These are phyloP conservation scores for Mortierella sp. DNA, from an alignment of 371 early-diverging fungal genomes.

Conservation along the genomic window DNA sequence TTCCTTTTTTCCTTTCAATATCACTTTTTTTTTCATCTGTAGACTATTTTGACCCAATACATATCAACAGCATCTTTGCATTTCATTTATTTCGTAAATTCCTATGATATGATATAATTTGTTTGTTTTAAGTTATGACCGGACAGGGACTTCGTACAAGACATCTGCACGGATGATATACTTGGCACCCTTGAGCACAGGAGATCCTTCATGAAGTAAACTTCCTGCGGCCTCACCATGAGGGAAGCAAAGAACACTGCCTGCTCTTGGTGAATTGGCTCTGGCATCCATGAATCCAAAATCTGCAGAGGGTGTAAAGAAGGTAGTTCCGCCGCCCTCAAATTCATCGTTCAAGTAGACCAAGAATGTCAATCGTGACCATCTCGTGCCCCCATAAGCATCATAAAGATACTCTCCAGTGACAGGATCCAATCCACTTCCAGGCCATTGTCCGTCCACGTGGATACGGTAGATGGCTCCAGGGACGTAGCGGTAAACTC, in stretches of 20 bases:
- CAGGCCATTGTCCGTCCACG: slow-evolving; percentile 74
- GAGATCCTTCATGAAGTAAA: slow-evolving; percentile 68
- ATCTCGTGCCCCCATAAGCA: slow-evolving; percentile 58
- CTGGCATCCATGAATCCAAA: slow-evolving; percentile 64
- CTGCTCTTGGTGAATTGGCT: slow-evolving; percentile 61
- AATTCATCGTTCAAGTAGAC: slow-evolving; percentile 72
- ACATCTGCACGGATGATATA: slow-evolving; percentile 71
- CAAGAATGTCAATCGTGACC: slow-evolving; percentile 68
- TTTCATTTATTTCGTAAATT: background rate
- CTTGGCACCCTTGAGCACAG: slow-evolving; percentile 64
- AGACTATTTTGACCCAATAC: background rate
- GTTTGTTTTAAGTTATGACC: slow-evolving; percentile 16
- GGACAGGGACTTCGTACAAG: slow-evolving; percentile 59
- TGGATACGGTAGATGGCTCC: slow-evolving; percentile 67
- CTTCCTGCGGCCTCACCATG: slow-evolving; percentile 67
- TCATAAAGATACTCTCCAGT: slow-evolving; percentile 65
- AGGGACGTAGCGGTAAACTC: slow-evolving; percentile 68
- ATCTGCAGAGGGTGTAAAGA: slow-evolving; percentile 58
- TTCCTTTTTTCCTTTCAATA: background rate
- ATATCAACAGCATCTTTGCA: slow-evolving; percentile 5
- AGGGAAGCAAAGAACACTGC: slow-evolving; percentile 67
- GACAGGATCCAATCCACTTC: slow-evolving; percentile 59
- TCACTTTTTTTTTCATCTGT: slow-evolving; percentile 3
- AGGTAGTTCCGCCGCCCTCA: slow-evolving; percentile 68
- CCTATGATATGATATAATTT: background rate